phyloP scores from a whole-genome alignment of 805 yeast genomes.

The Priceomyces medius region DNA sequence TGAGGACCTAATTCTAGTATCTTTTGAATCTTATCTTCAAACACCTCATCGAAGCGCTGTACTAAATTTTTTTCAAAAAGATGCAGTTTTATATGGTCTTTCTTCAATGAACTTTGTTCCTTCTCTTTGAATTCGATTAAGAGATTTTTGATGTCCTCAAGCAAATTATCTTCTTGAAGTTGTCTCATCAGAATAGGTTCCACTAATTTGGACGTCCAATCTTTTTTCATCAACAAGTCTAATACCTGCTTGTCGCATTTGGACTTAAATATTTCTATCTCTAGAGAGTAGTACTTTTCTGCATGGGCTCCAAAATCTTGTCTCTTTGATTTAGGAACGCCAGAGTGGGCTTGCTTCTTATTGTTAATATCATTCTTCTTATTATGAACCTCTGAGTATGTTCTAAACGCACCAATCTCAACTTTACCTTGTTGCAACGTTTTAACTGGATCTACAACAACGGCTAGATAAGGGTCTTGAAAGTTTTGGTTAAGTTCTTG shows the following conservation, averaged over 20 bases:
- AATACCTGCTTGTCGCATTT: conserved; percentile 42
- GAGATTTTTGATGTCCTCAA: conserved; percentile 9
- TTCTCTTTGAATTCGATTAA: conserved; percentile 10
- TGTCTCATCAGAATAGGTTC: conserved; percentile 6
- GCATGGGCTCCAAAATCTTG: conserved; percentile 73
- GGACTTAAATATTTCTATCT: conserved; percentile 58
- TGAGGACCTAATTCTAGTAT: conserved; percentile 1
- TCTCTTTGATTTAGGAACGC: conserved; percentile 46
- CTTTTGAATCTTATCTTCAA: conserved; percentile 9
- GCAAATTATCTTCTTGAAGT: conserved; percentile 7
- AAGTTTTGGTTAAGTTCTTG: conserved; percentile 80
- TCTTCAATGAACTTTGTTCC: conserved; percentile 6
- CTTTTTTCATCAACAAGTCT: conserved; percentile 19
- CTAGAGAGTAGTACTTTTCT: conserved; percentile 64
- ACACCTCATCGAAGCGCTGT: conserved; percentile 8
- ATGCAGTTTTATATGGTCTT: neutral
- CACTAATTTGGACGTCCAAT: conserved; percentile 20
- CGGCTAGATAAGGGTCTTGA: conserved; percentile 89
- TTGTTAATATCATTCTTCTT: conserved; percentile 3
- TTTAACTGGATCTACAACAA: conserved; percentile 82
- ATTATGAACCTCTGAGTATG: conserved; percentile 47
- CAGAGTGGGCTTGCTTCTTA: neutral
- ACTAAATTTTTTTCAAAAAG: conserved; percentile 5
- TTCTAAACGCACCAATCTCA: conserved; percentile 87
- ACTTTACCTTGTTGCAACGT: conserved; percentile 61